A percentile compares a stretch with the other conserved stretches of the same genome.
phyloP scores from a whole-genome alignment of 768 basidiomycete genomes.

The Agaricus blazei region DNA sequence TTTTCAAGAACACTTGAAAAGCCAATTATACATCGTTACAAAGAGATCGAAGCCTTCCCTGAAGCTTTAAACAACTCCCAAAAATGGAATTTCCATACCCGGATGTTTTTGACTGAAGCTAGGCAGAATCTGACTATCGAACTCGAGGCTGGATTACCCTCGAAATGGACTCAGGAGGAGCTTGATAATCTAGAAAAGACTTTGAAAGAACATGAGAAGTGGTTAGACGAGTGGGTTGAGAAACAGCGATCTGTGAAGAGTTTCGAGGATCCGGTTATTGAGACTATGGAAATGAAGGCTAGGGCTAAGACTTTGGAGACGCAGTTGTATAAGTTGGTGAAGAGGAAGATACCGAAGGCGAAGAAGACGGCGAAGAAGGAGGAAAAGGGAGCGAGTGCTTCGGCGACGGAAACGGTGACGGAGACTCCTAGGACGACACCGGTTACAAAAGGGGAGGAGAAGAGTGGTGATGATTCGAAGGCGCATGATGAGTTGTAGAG shows the following conservation, averaged over 20 bases:
- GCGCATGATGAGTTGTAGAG: conserved; percentile 21
- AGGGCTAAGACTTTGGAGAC: conserved; percentile 77
- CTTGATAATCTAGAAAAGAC: conserved; percentile 72
- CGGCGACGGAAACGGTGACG: neutral
- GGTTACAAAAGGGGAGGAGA: neutral
- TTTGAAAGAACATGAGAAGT: conserved; percentile 74
- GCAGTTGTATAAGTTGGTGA: conserved; percentile 62
- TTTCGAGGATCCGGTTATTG: conserved; percentile 83
- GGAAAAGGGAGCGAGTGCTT: conserved; percentile 19
- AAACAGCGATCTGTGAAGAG: conserved; percentile 71
- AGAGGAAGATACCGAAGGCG: conserved; percentile 62
- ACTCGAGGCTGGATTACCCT: conserved; percentile 50
- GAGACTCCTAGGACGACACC: neutral
- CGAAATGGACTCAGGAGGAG: conserved; percentile 86
- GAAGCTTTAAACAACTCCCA: conserved; percentile 77
- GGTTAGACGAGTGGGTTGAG: conserved; percentile 80
- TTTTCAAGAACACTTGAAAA: conserved; percentile 61
- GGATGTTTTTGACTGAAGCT: conserved; percentile 82
- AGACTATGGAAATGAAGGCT: conserved; percentile 81
- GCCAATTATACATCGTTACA: conserved; percentile 82
- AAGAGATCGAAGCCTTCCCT: conserved; percentile 85
- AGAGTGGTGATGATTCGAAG: conserved; percentile 1
- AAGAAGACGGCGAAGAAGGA: conserved; percentile 40
- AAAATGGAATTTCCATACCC: conserved; percentile 85
- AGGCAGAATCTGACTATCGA: conserved; percentile 68